These are phyloP conservation scores for Artomyces pyxidatus DNA, from an alignment of 768 basidiomycete genomes.

Conservation along the genomic window DNA sequence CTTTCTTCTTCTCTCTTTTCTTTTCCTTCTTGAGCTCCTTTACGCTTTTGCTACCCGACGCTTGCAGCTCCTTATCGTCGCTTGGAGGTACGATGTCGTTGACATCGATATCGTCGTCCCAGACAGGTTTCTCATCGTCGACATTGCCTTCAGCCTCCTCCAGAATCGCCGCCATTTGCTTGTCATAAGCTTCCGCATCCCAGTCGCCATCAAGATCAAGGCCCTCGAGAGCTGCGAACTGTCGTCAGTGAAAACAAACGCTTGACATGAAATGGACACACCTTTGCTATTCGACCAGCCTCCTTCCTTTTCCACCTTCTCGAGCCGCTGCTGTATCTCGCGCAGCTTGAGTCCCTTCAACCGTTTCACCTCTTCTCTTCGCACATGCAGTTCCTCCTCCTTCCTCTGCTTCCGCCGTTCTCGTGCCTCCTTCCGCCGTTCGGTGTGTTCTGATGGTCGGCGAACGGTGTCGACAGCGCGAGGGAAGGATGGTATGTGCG, in stretches of 20 bases:
- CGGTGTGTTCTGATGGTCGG: constrained; percentile 53
- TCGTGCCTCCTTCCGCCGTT: constrained; percentile 70
- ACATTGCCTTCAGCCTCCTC: constrained; percentile 38
- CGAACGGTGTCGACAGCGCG: constrained; percentile 61
- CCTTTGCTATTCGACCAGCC: constrained; percentile 36
- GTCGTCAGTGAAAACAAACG: constrained; percentile 1
- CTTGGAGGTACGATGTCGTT: constrained; percentile 44
- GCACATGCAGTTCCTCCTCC: constrained; percentile 65
- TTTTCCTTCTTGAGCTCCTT: constrained; percentile 25
- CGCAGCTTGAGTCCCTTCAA: constrained; percentile 80
- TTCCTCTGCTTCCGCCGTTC: constrained; percentile 69
- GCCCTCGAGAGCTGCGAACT: constrained; percentile 47
- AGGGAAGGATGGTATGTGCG: constrained; percentile 65
- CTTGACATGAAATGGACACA: neutral
- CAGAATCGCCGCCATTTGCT: constrained; percentile 73
- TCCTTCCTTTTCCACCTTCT: constrained; percentile 62
- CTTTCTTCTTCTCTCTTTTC: constrained; percentile 55
- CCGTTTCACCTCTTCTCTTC: constrained; percentile 73
- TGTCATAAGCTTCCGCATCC: constrained; percentile 81
- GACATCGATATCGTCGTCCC: constrained; percentile 88
- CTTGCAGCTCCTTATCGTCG: constrained; percentile 19
- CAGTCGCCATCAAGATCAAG: constrained; percentile 90
- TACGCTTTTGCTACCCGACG: neutral
- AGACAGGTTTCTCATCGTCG: constrained; percentile 65
- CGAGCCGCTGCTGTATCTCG: constrained; percentile 69